phyloP scores from a whole-genome alignment of 306 rosid genomes.

The Castanea mollissima region DNA sequence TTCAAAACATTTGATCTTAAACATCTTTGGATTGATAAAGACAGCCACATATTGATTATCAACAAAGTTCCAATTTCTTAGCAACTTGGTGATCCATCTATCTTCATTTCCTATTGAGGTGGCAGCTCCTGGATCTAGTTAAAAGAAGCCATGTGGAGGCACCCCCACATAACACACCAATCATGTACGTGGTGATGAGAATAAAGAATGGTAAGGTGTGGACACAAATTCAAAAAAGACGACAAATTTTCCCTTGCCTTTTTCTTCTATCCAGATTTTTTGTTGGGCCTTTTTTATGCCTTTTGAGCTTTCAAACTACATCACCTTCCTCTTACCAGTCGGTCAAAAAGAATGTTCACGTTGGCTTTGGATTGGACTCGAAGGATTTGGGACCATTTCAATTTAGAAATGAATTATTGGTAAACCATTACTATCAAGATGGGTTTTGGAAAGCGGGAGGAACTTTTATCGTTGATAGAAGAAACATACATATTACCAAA shows the following conservation, averaged over 20 bases:
- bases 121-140: slow-evolving; percentile 15
- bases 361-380: slow-evolving; percentile 41
- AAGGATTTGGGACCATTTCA: slow-evolving; percentile 27
- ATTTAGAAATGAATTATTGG: slow-evolving; percentile 4
- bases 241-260: slow-evolving; percentile 16
- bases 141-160: slow-evolving; percentile 33
- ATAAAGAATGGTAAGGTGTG: neutral
- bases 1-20: too few species aligned
- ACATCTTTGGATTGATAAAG: neutral
- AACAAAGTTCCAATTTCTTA: neutral
- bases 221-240: slow-evolving; percentile 18
- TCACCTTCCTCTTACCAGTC: slow-evolving; percentile 14
- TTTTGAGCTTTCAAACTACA: slow-evolving; percentile 24
- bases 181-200: slow-evolving; percentile 16
- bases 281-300: slow-evolving; percentile 15
- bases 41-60: slow-evolving; percentile 2
- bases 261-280: neutral
- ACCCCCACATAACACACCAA: slow-evolving; percentile 28
- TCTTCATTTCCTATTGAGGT: neutral
- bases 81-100: slow-evolving; percentile 20
- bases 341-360: slow-evolving; percentile 53
- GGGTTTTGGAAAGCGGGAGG: slow-evolving; percentile 17
- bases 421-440: neutral
- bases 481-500: neutral
- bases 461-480: slow-evolving; percentile 1